Evolutionary conservation across 441 rosid genomes (phyloP).

Genomic region (Pelargonium cotyledonis): DNA sequence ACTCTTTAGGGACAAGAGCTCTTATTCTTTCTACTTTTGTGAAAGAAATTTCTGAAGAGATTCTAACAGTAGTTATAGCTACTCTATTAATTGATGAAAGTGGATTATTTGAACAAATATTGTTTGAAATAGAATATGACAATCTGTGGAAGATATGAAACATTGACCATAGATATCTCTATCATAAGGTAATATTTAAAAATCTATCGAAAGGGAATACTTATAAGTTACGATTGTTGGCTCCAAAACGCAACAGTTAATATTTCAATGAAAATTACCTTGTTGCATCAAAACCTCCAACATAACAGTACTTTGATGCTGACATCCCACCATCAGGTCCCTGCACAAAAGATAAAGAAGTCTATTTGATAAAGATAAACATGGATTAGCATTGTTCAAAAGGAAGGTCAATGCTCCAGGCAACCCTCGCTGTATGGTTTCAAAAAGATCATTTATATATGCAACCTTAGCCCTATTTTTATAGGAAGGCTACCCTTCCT

Average conservation of each 20-base stretch:
- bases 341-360: constrained; percentile 30
- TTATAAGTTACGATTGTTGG: not conserved
- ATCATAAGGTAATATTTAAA: not conserved
- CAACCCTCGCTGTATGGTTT: too few species aligned
- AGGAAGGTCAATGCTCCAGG: too few species aligned
- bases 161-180: not conserved
- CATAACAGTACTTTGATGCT: constrained; percentile 87
- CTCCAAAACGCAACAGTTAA: not conserved
- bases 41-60: not conserved
- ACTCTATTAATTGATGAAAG: not conserved
- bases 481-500: too few species aligned
- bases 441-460: too few species aligned
- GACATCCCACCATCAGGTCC: constrained; percentile 97
- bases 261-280: constrained; percentile 42
- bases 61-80: not conserved
- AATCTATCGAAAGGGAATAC: not conserved
- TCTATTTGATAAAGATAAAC: constrained; percentile 18
- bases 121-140: not conserved
- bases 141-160: not conserved
- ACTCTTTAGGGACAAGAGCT: not conserved
- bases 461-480: too few species aligned
- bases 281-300: constrained; percentile 98
- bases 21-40: not conserved
- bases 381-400: constrained; percentile 6
- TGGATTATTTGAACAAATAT: too few species aligned